These are phyloP conservation scores for Neofusicoccum sp. DNA, from an alignment of 2,329 filamentous ascomycete genomes.

Conservation along the genomic window DNA sequence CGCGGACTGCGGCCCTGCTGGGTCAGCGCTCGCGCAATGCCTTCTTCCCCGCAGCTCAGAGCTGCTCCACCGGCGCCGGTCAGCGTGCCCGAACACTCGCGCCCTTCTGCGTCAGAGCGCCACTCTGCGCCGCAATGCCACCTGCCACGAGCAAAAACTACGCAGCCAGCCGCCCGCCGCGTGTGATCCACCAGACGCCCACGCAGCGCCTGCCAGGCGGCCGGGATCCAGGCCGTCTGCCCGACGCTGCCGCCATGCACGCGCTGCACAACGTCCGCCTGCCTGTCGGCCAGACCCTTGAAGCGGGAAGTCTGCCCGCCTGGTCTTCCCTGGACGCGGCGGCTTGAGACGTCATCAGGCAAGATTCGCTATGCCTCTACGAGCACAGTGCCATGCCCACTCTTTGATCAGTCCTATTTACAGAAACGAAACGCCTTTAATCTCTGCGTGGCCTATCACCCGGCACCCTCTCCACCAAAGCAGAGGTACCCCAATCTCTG, in stretches of 20 bases:
- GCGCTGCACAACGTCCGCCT: not conserved
- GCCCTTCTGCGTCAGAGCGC: not conserved
- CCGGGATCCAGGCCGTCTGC: not conserved
- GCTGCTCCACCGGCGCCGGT: no score
- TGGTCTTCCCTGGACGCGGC: not conserved
- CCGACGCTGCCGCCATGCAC: not conserved
- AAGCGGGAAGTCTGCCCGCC: not conserved
- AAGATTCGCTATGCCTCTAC: no score
- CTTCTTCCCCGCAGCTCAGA: no score
- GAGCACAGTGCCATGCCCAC: not conserved
- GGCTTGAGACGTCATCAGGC: conserved; percentile 1
- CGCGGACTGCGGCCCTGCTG: no score
- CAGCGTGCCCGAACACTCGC: not conserved
- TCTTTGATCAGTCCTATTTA: not conserved
- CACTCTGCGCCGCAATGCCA: not conserved
- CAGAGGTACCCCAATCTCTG: not conserved
- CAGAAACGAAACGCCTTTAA: conserved; percentile 1
- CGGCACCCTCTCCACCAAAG: not conserved
- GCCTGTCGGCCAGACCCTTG: not conserved
- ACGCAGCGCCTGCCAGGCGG: not conserved
- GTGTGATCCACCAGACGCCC: not conserved
- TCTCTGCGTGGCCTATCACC: conserved; percentile 1
- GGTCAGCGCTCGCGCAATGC: no score
- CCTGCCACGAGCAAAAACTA: not conserved
- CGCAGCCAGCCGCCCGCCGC: not conserved